These are phyloP conservation scores for Groenewaldozyma auringiensis DNA, from an alignment of 1,139 yeast species.

Conservation along the genomic window DNA sequence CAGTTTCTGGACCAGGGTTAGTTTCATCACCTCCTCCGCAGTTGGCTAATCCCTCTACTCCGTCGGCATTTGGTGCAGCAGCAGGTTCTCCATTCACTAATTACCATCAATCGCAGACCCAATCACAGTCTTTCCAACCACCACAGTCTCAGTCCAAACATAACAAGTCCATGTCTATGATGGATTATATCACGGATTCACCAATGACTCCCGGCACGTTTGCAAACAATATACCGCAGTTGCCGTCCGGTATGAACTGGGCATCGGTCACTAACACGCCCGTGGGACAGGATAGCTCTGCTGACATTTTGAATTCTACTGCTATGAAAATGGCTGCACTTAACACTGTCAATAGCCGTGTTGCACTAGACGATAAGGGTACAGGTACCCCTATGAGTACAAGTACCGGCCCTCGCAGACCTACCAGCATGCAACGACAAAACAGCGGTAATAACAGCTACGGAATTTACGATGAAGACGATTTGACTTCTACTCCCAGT, in stretches of 20 bases:
- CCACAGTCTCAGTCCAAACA: constrained; percentile 12
- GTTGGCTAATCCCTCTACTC: constrained; percentile 2
- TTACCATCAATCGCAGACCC: not conserved
- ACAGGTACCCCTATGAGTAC: constrained; percentile 18
- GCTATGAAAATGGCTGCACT: constrained; percentile 35
- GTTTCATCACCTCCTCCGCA: not conserved
- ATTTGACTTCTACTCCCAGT: not conserved
- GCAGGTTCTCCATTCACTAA: constrained; percentile 1
- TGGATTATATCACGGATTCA: constrained; percentile 13
- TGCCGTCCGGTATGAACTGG: constrained; percentile 23
- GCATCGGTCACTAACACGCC: constrained; percentile 24
- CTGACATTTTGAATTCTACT: constrained; percentile 27
- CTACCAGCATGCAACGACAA: constrained; percentile 19
- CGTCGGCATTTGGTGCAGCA: constrained; percentile 1
- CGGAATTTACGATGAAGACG: not conserved
- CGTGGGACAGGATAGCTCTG: constrained; percentile 15
- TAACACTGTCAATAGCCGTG: constrained; percentile 22
- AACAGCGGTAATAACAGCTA: constrained; percentile 12
- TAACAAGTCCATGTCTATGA: constrained; percentile 17
- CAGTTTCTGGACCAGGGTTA: not conserved
- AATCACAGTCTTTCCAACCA: not conserved
- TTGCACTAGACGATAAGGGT: constrained; percentile 16
- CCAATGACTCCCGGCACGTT: constrained; percentile 1
- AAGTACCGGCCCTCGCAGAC: constrained; percentile 15
- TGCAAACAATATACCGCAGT: constrained; percentile 7